Base-by-base conservation (phyloP, 805 yeast species). In the Myxozyma geophila region DNA sequence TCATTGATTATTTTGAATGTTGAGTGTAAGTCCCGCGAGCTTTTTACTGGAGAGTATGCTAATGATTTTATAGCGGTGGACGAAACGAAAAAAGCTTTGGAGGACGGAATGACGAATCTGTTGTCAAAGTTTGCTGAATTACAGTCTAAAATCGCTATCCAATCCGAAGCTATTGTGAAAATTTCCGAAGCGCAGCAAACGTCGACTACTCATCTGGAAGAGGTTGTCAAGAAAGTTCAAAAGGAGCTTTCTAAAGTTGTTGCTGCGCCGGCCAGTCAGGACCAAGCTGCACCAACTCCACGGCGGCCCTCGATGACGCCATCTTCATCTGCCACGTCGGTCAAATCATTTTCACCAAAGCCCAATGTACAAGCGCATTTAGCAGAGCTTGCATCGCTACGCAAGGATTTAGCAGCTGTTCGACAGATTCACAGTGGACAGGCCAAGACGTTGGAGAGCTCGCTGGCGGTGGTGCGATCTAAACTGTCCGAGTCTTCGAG, bases 361-460 rank as follows among this genome's bases (percentile, higher is more conserved):
- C 52, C 52, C 4, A 15, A 5, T 35, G 44, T 17, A 21, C 47
- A 36, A 37, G 51, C 58, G 8, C 63, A 64, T 23, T 59, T 64
- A 17, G 75, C 76, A 39, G 79, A 79, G 37, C 57, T 85, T 2
- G 70, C 76, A 2, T 81, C 79, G 35, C 74, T 88, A n/a, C 82
- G 83, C 49, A 82, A 79, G 41, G 92, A 90, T 53, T 67, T 90
- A 1, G 78, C 83, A 2, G 82, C 83, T 7, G 78, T 89, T 10
- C 82, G 83, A 59, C 90, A 87, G 71, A 71, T 85, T 13, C 87
- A 85, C 64, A 69, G 70, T 5, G 71, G 79, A 1, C 81, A 83
- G 47, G 82, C 81, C 47, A 74, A 75, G 1, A 70, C 72, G 1
- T 73, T 86, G 36, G 79, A 80, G 55, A 72, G 70, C 0, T 77